Evolutionary conservation across 2,329 filamentous ascomycete species (phyloP).

Genomic region (Beauveria asiatica): DNA sequence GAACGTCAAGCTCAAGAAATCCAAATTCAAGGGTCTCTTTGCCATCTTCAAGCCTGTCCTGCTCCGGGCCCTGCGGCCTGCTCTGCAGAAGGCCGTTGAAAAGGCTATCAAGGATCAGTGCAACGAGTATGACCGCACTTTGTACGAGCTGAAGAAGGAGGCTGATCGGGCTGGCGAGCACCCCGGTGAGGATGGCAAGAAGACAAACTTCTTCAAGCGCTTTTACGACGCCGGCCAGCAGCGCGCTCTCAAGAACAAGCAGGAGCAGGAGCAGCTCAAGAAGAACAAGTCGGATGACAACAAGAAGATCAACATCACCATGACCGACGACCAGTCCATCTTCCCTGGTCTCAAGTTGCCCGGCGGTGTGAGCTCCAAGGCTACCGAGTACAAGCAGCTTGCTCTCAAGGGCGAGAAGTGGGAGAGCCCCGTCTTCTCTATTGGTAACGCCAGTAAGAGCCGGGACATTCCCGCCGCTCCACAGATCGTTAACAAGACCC

Average conservation of each 20-base stretch:
- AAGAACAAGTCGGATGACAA: conserved; percentile 5
- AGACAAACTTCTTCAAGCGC: conserved; percentile 76
- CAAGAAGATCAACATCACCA: conserved; percentile 53
- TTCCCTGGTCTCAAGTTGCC: conserved; percentile 84
- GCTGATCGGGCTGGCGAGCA: conserved; percentile 64
- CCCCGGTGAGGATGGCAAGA: conserved; percentile 49
- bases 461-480: conserved; percentile 58
- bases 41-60: conserved; percentile 77
- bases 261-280: conserved; percentile 58
- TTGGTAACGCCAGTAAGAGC: conserved; percentile 69
- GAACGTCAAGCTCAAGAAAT: conserved; percentile 85
- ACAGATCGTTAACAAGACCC: conserved; percentile 38
- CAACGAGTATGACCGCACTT: conserved; percentile 61
- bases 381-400: conserved; percentile 84
- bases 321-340: conserved; percentile 66
- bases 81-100: conserved; percentile 79
- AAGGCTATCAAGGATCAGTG: conserved; percentile 82
- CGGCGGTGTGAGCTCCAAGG: conserved; percentile 78
- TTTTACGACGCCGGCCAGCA: conserved; percentile 71
- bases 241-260: conserved; percentile 64
- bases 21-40: conserved; percentile 89
- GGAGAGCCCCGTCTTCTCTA: conserved; percentile 89
- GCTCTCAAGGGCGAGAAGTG: conserved; percentile 83
- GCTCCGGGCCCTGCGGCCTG: conserved; percentile 74
- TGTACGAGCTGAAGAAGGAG: conserved; percentile 74